These are phyloP conservation scores for Polyporus arcularius DNA, from an alignment of 768 basidiomycete genomes.

Conservation along the genomic window DNA sequence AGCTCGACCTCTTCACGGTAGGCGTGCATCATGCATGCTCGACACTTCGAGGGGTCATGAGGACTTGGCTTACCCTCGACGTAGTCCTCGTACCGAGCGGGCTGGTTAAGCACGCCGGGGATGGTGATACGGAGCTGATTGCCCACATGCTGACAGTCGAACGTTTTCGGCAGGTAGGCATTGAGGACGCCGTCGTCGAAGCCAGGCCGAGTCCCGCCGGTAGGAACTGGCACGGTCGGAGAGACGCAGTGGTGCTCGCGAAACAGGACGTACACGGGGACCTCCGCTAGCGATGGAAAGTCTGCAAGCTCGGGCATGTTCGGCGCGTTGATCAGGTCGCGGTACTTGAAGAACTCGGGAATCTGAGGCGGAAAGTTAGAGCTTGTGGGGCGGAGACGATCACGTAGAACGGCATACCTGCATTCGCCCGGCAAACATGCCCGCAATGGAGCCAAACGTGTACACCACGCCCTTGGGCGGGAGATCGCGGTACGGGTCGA, in stretches of 20 bases:
- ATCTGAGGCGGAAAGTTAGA: slow-evolving; percentile 27
- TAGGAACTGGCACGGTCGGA: slow-evolving; percentile 35
- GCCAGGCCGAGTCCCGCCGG: slow-evolving; percentile 22
- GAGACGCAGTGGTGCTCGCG: slow-evolving; percentile 54
- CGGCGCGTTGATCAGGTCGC: slow-evolving; percentile 27
- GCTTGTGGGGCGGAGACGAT: slow-evolving; percentile 1
- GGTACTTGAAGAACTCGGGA: slow-evolving; percentile 34
- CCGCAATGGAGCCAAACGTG: slow-evolving; percentile 52
- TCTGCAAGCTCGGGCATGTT: slow-evolving; percentile 26
- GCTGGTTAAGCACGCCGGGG: neutral
- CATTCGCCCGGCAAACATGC: slow-evolving; percentile 65
- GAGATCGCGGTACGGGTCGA: slow-evolving; percentile 35
- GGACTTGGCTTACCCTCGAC: slow-evolving; percentile 38
- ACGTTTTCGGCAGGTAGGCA: slow-evolving; percentile 39
- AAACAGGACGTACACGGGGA: slow-evolving; percentile 61
- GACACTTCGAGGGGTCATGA: slow-evolving; percentile 45
- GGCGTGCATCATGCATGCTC: slow-evolving; percentile 15
- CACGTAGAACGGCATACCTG: slow-evolving; percentile 43
- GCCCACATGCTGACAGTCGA: slow-evolving; percentile 9
- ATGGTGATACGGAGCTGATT: slow-evolving; percentile 12
- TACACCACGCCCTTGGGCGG: slow-evolving; percentile 40
- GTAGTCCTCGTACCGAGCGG: slow-evolving; percentile 44
- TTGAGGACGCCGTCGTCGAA: slow-evolving; percentile 42
- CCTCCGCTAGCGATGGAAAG: slow-evolving; percentile 38
- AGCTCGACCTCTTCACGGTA: slow-evolving; percentile 12